Percentiles rank a stretch among this genome's conserved stretches.
Conservation (phyloP, 176 grass and related monocot species). For the barley (Hordeum vulgare) region MorexV3_pseudomolecules_assembly NC_058524.1:255673852-255674351, state of each 20-base stretch:
- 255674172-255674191: background rate
- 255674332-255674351: too few species aligned
- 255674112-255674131: background rate
- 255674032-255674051: constrained; percentile 27
- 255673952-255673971: constrained; percentile 90
- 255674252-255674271: background rate
- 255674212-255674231: background rate
- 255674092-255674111: background rate
- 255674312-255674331: too few species aligned
- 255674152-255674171: background rate
- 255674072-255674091: background rate
- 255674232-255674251: background rate
- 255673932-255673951: constrained; percentile 73
- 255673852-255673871: constrained; percentile 50
- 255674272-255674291: background rate
- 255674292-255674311: background rate
- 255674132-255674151: background rate
- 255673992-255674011: constrained; percentile 56
- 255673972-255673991: constrained; percentile 92
- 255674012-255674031: constrained; percentile 49
- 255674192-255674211: background rate
- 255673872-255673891: constrained; percentile 93
- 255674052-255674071: background rate
- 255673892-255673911: constrained; percentile 96
- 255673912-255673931: constrained; percentile 88